Evolutionary conservation across 1,284 basidiomycete species (phyloP), one percentile per base, ranked within the genome.

Genomic region (Heterobasidion parviporum): DNA sequence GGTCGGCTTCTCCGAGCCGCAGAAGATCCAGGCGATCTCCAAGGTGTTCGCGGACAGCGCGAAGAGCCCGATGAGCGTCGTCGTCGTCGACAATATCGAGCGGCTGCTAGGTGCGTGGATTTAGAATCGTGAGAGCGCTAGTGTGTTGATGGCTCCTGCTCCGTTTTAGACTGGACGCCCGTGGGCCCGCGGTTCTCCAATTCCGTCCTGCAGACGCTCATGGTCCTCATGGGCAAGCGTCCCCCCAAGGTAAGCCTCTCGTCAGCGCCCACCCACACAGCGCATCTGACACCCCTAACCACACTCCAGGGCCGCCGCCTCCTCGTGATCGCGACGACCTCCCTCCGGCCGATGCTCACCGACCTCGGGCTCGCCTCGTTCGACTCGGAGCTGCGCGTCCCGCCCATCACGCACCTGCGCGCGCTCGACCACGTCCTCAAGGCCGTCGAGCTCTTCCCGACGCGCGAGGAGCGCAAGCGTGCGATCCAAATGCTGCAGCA

Each of bases 111-210:
- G 92, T 92, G 55, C 60, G 83, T 18, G 10, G 4, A 35, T 18
- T 16, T 8, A 1, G 14, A 2, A 14, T 48, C 43, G 45, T 46
- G 16, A 4, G 54, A 35, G n/a, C 49, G 8, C 45, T 20, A 3
- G 44, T 59, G 26, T 32, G 10, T 56, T 38, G 47, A 32, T 52
- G 55, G 33, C 44, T 48, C 49, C 38, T 43, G 52, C 15, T 50
- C 3, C 26, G 26, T 26, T 26, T 32, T 53, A 94, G 94, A 97
- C 63, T 99, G 94, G 89, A 95, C 95, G n/a, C 94, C 95, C 4
- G 92, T 99, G 71, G 96, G 96, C 1, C 94, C 92, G 14, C 81
- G 95, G 53, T 99, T 98, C 76, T 97, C 94, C 2, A 99, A 99
- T 68, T 78, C 87, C 12, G 92, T 99, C 9, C 75, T 99, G 38